A percentile compares a stretch with the other conserved stretches of the same genome.
Evolutionary conservation across 139 green algal species (phyloP).

Genomic region (Micractinium conductrix): DNA sequence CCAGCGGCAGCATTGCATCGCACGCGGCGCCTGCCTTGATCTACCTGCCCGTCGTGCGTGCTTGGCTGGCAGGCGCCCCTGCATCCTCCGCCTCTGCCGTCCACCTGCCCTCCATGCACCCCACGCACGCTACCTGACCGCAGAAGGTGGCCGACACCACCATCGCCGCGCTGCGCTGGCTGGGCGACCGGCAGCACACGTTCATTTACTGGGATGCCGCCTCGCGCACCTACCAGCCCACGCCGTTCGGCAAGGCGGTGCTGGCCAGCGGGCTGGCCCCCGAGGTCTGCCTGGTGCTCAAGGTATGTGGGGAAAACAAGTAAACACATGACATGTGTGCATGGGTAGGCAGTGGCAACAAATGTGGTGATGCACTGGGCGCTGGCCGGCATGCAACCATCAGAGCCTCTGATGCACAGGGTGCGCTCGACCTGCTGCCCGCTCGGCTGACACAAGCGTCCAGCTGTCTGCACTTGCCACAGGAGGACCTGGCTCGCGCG

Average conservation of each 20-base stretch:
- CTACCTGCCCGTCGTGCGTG: no score
- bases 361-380: no score
- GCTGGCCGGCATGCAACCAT: no score
- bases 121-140: neutral
- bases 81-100: no score
- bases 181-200: constrained; percentile 50
- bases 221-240: constrained; percentile 47
- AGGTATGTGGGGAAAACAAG: neutral
- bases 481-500: constrained; percentile 72
- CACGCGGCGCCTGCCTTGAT: no score
- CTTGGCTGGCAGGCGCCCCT: no score
- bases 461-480: neutral
- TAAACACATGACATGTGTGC: neutral
- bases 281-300: constrained; percentile 62
- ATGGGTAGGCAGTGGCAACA: neutral
- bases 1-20: no score
- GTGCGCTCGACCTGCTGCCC: no score
- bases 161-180: constrained; percentile 68
- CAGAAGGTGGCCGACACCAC: constrained; percentile 52
- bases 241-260: constrained; percentile 72
- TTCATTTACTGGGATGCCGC: constrained; percentile 51
- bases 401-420: no score
- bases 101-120: neutral
- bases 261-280: constrained; percentile 64
- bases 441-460: no score